Evolutionary conservation across 805 yeast genomes (phyloP), one percentile per base, ranked within the genome.

Genomic region (Ogataea pignaliae): DNA sequence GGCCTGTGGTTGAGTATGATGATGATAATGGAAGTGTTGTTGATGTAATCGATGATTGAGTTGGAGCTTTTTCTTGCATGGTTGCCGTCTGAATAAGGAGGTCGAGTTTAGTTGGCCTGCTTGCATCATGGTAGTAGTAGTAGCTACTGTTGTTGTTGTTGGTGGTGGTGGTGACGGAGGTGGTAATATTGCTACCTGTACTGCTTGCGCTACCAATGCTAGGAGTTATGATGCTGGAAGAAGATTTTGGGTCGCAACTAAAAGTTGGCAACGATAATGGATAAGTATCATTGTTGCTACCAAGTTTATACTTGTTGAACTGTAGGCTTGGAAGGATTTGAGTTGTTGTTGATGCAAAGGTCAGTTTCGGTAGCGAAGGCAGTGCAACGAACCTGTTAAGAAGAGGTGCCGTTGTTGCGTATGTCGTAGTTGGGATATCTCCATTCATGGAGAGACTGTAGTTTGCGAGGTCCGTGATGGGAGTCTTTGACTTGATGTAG

Each of bases 71-170:
- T 18, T 39, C 42, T 36, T 50, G 51, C 48, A 46, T 48, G 7
- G 64, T 53, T 1, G 66, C 66, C 4, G 66, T 62, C 34, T 61
- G 63, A 40, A 62, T 59, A 7, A 62, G 46, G 11, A 62, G 41
- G 31, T 62, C 66, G 15, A 62, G 29, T 40, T 61, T 61, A 5
- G 63, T 55, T 17, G 48, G 53, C 17, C 43, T 46, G 18, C 32
- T 35, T 12, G 17, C 30, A 14, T 29, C 26, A 34, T 34, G 21
- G 26, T 33, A 39, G 17, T 40, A 40, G 30, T 31, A 17, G 12
- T 34, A 8, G 40, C n/a, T n/a, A 37, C n/a, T 29, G n/a, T 15
- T 37, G 40, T 30, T 37, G 15, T 14, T n/a, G 16, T 29, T 29
- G 10, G 28, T 37, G 9, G 15, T 13, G 28, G 39, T 7, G 7